Conservation (phyloP, 2,329 filamentous ascomycete species). For the Rutstroemia sp. region DNA sequence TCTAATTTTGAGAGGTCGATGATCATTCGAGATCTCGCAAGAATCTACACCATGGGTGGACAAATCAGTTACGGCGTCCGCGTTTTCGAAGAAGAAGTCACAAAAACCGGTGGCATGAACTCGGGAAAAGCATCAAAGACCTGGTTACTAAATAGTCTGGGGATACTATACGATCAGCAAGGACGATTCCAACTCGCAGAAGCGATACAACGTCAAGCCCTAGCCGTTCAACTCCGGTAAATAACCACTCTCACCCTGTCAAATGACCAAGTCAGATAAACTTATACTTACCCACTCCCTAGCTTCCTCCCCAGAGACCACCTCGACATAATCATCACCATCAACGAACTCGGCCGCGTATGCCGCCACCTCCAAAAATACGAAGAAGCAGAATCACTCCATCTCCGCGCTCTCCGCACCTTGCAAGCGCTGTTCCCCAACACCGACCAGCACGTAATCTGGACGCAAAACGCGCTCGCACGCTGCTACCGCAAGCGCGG, state of each 20-base stretch:
- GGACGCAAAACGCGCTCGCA: conserved; percentile 5
- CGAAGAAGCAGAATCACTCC: conserved; percentile 2
- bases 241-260: neutral
- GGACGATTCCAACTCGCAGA: conserved; percentile 3
- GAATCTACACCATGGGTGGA: conserved; percentile 6
- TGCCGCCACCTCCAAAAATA: conserved; percentile 3
- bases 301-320: conserved; percentile 4
- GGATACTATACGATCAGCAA: conserved; percentile 10
- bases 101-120: conserved; percentile 6
- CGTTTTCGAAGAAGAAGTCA: conserved; percentile 6
- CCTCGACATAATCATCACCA: conserved; percentile 7
- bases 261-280: neutral
- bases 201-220: conserved; percentile 7
- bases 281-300: neutral
- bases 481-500: neutral
- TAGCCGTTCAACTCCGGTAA: conserved; percentile 6
- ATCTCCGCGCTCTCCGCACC: neutral
- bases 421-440: neutral
- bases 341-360: conserved; percentile 8
- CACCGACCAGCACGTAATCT: conserved; percentile 7
- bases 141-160: conserved; percentile 6
- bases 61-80: conserved; percentile 5
- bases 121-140: conserved; percentile 7
- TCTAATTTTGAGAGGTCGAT: conserved; percentile 7
- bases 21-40: conserved; percentile 7